A percentile compares a stretch with the other conserved stretches of the same genome.
Conservation (phyloP, 2,329 filamentous ascomycete genomes). For the Neurospora sp. region DNA sequence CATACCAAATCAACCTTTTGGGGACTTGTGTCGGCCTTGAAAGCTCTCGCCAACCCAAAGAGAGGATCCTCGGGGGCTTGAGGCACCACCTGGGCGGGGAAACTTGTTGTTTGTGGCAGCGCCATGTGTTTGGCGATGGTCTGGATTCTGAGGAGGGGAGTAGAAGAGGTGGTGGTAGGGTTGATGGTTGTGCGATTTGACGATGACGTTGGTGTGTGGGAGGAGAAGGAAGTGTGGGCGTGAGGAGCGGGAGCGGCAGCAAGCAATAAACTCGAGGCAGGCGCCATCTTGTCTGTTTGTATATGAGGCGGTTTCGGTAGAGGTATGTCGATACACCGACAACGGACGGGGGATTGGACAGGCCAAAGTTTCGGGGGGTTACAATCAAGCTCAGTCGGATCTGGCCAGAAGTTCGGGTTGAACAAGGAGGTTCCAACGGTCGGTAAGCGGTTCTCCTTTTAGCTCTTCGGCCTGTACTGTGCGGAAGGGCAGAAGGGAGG, state of each 20-base stretch:
- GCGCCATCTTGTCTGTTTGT: slow-evolving; percentile 2
- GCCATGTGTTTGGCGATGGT: slow-evolving; percentile 64
- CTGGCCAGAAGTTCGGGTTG: not conserved
- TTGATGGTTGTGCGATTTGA: slow-evolving; percentile 19
- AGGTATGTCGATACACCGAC: not conserved
- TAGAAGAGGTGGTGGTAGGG: slow-evolving; percentile 30
- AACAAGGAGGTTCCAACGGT: not conserved
- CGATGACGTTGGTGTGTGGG: slow-evolving; percentile 6
- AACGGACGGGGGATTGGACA: not conserved
- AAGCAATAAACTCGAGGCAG: not conserved
- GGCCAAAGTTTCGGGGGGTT: not conserved
- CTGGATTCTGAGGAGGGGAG: slow-evolving; percentile 44
- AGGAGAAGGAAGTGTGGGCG: not conserved
- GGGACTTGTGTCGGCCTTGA: slow-evolving; percentile 62
- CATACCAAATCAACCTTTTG: slow-evolving; percentile 89
- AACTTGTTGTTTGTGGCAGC: slow-evolving; percentile 52
- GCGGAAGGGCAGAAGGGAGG: not conserved
- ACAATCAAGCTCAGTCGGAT: not conserved
- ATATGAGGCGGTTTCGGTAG: not conserved
- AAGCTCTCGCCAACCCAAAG: slow-evolving; percentile 86
- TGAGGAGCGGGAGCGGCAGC: not conserved
- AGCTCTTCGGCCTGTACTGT: not conserved
- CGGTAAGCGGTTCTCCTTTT: not conserved
- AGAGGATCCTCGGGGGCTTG: slow-evolving; percentile 91
- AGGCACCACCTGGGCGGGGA: slow-evolving; percentile 68